Conservation (phyloP, 2,329 filamentous ascomycete genomes). For the Clarireedia hainanense region DNA sequence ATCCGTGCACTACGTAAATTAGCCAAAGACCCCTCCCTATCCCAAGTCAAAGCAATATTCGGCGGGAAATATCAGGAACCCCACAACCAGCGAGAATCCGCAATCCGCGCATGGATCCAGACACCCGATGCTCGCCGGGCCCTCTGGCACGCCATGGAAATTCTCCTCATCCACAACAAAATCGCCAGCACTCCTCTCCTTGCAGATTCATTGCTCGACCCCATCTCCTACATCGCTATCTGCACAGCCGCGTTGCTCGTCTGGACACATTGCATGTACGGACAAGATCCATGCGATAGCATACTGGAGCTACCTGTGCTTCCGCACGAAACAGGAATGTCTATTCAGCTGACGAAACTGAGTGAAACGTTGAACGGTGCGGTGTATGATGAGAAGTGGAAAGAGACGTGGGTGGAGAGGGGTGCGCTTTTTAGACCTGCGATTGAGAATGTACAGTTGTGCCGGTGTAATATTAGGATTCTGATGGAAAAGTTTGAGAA, state of each 20-base stretch:
- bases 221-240: slow-evolving; percentile 30
- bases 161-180: slow-evolving; percentile 22
- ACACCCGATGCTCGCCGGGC: slow-evolving; percentile 29
- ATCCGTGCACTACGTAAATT: slow-evolving; percentile 27
- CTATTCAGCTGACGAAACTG: slow-evolving; percentile 24
- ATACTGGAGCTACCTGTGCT: neutral
- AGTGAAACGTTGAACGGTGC: slow-evolving; percentile 9
- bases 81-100: slow-evolving; percentile 17
- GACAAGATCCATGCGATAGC: slow-evolving; percentile 23
- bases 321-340: neutral
- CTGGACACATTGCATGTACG: slow-evolving; percentile 32
- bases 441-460: slow-evolving; percentile 28
- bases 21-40: slow-evolving; percentile 16
- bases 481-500: slow-evolving; percentile 12
- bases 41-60: neutral
- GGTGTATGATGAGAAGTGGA: slow-evolving; percentile 10
- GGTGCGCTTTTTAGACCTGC: slow-evolving; percentile 14
- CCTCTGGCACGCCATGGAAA: slow-evolving; percentile 30
- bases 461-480: slow-evolving; percentile 24
- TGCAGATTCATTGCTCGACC: slow-evolving; percentile 23
- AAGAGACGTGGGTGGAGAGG: slow-evolving; percentile 19
- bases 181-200: neutral
- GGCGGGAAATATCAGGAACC: slow-evolving; percentile 5
- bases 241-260: slow-evolving; percentile 29
- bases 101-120: slow-evolving; percentile 26